Conservation (phyloP, 2,329 filamentous ascomycete species). For the Neopestalotiopsis rosae region DNA sequence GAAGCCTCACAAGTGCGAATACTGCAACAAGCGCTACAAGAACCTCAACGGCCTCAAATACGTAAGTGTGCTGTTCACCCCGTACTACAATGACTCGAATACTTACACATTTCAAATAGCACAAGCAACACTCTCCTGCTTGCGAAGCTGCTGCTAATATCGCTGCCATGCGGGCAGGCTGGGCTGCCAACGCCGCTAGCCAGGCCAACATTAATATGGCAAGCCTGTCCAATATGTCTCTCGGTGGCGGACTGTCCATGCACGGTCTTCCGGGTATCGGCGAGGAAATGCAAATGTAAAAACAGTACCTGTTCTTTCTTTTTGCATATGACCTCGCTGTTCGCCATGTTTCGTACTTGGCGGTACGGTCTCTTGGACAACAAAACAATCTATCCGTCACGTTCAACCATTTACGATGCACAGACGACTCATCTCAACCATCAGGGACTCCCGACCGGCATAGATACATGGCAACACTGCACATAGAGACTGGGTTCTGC, state of each 20-base stretch:
- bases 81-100: neutral
- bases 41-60: slow-evolving; percentile 99
- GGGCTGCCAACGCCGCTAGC: slow-evolving; percentile 21
- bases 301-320: neutral
- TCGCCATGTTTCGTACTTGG: neutral
- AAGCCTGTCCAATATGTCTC: slow-evolving; percentile 20
- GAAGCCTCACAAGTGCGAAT: slow-evolving; percentile 97
- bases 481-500: slow-evolving; percentile 24
- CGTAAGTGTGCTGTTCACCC: slow-evolving; percentile 48
- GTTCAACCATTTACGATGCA: neutral
- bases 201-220: slow-evolving; percentile 37
- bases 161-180: slow-evolving; percentile 45
- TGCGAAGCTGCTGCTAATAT: slow-evolving; percentile 82
- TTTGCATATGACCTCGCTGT: neutral
- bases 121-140: slow-evolving; percentile 82
- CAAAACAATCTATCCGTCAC: neutral
- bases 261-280: slow-evolving; percentile 60
- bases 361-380: slow-evolving; percentile 10
- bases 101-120: slow-evolving; percentile 43
- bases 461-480: slow-evolving; percentile 22
- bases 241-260: slow-evolving; percentile 22
- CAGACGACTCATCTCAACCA: slow-evolving; percentile 1
- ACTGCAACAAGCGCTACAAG: slow-evolving; percentile 98
- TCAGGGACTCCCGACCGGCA: slow-evolving; percentile 4
- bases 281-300: slow-evolving; percentile 52